Evolutionary conservation across 306 rosid species (phyloP), one percentile per base, ranked within the genome.

Genomic region (Vigna angularis): DNA sequence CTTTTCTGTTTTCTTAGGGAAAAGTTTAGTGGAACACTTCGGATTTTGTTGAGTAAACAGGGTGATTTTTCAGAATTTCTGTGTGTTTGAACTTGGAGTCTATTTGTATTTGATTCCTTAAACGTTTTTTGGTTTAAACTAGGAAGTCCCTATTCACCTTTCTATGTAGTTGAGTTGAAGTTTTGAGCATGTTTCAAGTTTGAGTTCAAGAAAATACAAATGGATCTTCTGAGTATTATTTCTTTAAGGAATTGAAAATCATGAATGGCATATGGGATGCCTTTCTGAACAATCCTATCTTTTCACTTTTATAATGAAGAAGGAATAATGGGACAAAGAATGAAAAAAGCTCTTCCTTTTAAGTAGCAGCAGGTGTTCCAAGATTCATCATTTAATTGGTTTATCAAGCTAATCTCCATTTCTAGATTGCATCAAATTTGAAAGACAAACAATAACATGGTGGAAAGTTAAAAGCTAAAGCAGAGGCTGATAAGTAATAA

Each of bases 371-470:
- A 62, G 55, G 66, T 70, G 18, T 34, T 74, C 73, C 59, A 75
- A 64, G 70, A n/a, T 58, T 47, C 63, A 28, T 75, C 3, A 11
- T 57, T 16, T 48, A 52, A 44, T 67, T 74, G 38, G 50, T 49
- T 68, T 26, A 2, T 58, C 12, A 9, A 15, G 63, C 61, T n/a
- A 15, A 16, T 57, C 36, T 48, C 22, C 51, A 55, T 73, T 47
- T 73, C 36, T 61, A 51, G 18, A 28, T 69, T 70, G 48, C 72
- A 66, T 56, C 71, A 56, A 66, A 66, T 32, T 28, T 45, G 50
- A 11, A 73, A 74, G 65, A 66, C 48, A 57, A 47, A 56, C 47
- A 53, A 73, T 72, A 55, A 17, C 70, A 81, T 40, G 77, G 9
- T 67, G 51, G 30, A 28, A 28, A 28, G 30, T 28, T 28, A 28